Evolutionary conservation across 352 stramenopile genomes (phyloP).

Genomic region (Phytopythium chamaehyphon): DNA sequence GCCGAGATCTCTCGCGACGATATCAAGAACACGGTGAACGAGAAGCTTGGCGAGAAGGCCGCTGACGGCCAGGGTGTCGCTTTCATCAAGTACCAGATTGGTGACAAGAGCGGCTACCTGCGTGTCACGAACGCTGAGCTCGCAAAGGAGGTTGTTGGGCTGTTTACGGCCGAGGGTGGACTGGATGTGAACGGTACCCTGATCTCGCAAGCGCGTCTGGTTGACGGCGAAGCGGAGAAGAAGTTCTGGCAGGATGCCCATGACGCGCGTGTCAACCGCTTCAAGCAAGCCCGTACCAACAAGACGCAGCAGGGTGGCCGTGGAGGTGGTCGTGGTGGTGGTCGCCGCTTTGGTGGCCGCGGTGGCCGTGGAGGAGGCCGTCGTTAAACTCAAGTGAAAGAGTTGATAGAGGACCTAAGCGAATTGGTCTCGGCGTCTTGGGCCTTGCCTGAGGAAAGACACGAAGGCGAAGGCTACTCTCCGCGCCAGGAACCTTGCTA

Average conservation of each 20-base stretch:
- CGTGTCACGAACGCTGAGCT: constrained; percentile 56
- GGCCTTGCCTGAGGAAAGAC: neutral
- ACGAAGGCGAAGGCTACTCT: neutral
- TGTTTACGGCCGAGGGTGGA: constrained; percentile 53
- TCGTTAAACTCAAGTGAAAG: constrained; percentile 18
- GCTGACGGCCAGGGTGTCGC: constrained; percentile 56
- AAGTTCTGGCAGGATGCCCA: constrained; percentile 82
- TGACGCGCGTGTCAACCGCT: constrained; percentile 64
- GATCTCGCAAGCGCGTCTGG: constrained; percentile 44
- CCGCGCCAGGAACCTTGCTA: constrained; percentile 3
- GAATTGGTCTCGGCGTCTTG: constrained; percentile 6
- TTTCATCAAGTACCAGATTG: constrained; percentile 87
- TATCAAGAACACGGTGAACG: constrained; percentile 85
- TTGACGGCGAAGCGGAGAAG: constrained; percentile 80
- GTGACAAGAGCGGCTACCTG: constrained; percentile 60
- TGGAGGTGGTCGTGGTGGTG: constrained; percentile 21
- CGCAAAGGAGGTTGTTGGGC: constrained; percentile 55
- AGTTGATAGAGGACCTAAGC: constrained; percentile 17
- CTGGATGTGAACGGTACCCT: constrained; percentile 70
- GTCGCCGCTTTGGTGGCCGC: constrained; percentile 35
- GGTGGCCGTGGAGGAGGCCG: constrained; percentile 32
- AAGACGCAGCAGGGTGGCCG: constrained; percentile 48
- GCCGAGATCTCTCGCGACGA: constrained; percentile 78
- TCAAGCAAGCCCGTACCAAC: constrained; percentile 77
- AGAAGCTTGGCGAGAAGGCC: constrained; percentile 72